Percentiles rank a stretch among this genome's conserved stretches.
Conservation (phyloP, 2,329 filamentous ascomycete species). For the Colletotrichum orbiculare region DNA sequence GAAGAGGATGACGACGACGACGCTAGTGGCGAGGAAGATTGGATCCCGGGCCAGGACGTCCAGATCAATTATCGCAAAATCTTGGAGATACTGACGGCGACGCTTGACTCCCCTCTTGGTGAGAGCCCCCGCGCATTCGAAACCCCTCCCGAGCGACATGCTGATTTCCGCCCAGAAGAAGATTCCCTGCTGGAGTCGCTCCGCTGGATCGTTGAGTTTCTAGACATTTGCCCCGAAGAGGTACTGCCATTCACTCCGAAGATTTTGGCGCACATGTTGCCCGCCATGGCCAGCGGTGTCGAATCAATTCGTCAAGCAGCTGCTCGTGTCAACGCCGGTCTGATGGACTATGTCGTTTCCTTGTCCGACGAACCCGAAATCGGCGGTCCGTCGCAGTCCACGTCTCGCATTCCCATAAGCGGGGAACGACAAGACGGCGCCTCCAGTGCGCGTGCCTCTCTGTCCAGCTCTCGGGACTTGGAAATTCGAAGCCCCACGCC, state of each 20-base stretch:
- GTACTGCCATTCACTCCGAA: constrained; percentile 95
- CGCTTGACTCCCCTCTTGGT: constrained; percentile 86
- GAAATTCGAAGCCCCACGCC: constrained; percentile 65
- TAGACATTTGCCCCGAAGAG: constrained; percentile 97
- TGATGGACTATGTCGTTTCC: constrained; percentile 95
- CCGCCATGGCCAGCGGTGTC: constrained; percentile 91
- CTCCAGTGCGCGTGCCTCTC: constrained; percentile 62
- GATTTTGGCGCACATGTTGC: constrained; percentile 89
- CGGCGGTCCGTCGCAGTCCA: constrained; percentile 46
- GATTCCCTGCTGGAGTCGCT: constrained; percentile 91
- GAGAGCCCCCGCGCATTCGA: constrained; percentile 39
- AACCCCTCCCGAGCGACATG: neutral
- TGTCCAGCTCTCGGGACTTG: constrained; percentile 64
- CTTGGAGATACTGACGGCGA: constrained; percentile 89
- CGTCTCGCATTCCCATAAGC: constrained; percentile 55
- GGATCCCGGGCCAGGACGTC: constrained; percentile 97
- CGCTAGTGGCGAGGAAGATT: constrained; percentile 84
- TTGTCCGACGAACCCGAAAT: constrained; percentile 76
- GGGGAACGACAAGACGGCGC: constrained; percentile 58
- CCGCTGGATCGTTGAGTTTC: constrained; percentile 94
- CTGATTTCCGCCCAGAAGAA: constrained; percentile 70
- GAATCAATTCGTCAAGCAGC: constrained; percentile 91
- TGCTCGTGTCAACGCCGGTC: constrained; percentile 85
- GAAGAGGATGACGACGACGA: constrained; percentile 77
- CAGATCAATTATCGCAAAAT: constrained; percentile 94